phyloP scores from a whole-genome alignment of 257 asterid genomes.

The Agastache rugosa region DNA sequence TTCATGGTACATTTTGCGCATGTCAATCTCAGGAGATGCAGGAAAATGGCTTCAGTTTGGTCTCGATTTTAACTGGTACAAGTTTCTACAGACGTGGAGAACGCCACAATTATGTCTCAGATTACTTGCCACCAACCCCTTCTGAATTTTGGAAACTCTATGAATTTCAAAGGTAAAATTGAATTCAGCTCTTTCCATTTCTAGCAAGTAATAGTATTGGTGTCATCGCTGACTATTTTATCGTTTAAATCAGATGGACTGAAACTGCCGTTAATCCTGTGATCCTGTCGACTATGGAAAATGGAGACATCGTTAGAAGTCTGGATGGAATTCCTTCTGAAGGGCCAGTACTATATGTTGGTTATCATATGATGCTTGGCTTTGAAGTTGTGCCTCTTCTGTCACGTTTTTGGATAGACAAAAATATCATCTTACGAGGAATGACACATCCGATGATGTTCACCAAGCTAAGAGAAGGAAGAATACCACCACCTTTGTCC shows the following conservation, averaged over 20 bases:
- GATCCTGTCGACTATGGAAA: constrained; percentile 67
- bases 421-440: constrained; percentile 70
- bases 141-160: constrained; percentile 55
- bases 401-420: constrained; percentile 64
- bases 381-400: constrained; percentile 68
- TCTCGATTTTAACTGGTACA: constrained; percentile 58
- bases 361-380: constrained; percentile 92
- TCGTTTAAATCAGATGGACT: constrained; percentile 56
- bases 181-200: background rate
- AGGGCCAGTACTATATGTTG: constrained; percentile 84
- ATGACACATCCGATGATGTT: constrained; percentile 79
- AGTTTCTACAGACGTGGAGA: constrained; percentile 77
- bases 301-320: constrained; percentile 66
- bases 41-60: constrained; percentile 72
- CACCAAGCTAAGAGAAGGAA: constrained; percentile 50
- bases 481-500: constrained; percentile 55
- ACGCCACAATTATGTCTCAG: constrained; percentile 62
- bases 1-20: background rate
- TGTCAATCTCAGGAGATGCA: constrained; percentile 41
- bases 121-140: constrained; percentile 79
- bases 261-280: constrained; percentile 65
- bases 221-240: background rate
- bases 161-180: constrained; percentile 55
- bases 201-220: background rate
- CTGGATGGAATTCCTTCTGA: constrained; percentile 78